Evolutionary conservation across 257 asterid genomes (phyloP), one percentile per base, ranked within the genome.

Genomic region (Leptodermis oblonga): DNA sequence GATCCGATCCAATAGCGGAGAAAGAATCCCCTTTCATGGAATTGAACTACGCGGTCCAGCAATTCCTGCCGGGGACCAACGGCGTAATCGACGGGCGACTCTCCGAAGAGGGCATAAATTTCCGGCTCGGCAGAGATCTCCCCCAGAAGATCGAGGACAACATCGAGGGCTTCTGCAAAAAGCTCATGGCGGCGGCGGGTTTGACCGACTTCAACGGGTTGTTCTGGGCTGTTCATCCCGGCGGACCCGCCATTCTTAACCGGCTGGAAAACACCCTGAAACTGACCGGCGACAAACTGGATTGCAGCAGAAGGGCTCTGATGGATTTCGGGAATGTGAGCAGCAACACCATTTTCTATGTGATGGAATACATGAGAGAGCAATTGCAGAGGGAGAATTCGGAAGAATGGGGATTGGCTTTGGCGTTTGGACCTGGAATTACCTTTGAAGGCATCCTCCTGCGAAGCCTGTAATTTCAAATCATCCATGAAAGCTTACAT

Each of bases 191-290:
- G 0, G 82, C 76, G 4, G 77, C 76, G 14, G 86, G 85, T 30
- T 28, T 81, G 66, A n/a, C 20, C 64, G 83, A 69, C 0, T 87
- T 73, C 28, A 88, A 90, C 34, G 89, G 88, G 20, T 8, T 92
- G 81, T 92, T 92, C 52, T 92, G 98, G 98, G 98, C 96, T 37
- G 98, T 92, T 20, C 98, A 92, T 37, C 98, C 97, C 0, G 97
- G 96, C 0, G 97, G 98, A 12, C 98, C 97, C 48, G 97, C 97
- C 18, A 90, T 92, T 20, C 78, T 92, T 70, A 87, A 88, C 92
- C 73, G 92, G 65, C 34, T 92, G 73, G 97, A 92, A 75, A 86
- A 51, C 10, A 81, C 45, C 6, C 83, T 92, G 4, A 82, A 83
- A 15, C 62, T 92, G 79, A 78, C 59, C 6, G 33, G 28, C 0